Base-by-base conservation (phyloP, 768 basidiomycete genomes). In the Macrolepiota fuliginosa region DNA sequence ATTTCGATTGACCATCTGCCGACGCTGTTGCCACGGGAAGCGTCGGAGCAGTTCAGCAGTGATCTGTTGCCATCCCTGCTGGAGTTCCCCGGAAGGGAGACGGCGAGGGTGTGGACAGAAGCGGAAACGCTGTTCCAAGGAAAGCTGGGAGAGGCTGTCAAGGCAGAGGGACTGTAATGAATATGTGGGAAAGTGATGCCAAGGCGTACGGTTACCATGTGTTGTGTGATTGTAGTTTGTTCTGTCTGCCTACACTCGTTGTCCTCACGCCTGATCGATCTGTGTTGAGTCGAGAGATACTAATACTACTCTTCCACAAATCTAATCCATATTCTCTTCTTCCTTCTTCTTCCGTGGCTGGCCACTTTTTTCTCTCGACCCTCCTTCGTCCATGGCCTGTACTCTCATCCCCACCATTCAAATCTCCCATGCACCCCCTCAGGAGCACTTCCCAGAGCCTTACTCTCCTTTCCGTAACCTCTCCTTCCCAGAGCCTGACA, bases 1-100 rank as follows among this genome's bases (percentile, higher is more conserved):
- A 86, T 97, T 65, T 95, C 97, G 13, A 98, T 99, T 64, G 97
- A 98, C 76, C 96, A 98, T 71, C 81, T 98, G 64, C 97, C 97
- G 10, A 97, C 96, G 27, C 78, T 98, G 62, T 83, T 99, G 37
- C 97, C 97, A 24, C 83, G 97, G 53, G 97, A 99, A 74, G 90
- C 96, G 3, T 97, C 95, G 1, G 96, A 99, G 74, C 95, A 97
- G 70, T 98, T 98, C 77, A 95, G 93, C 69, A 67, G 74, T 2
- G 94, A 96, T 73, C 81, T 98, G 25, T 78, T 96, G 36, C 94
- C 95, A 7, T 91, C 93, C 5, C 74, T 98, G 63, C 72, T 95
- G 83, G 82, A 91, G 70, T 85, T 96, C 66, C 92, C 92, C 0
- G 71, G 86, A 56, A 78, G 91, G 54, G 66, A 79, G 56, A 81